phyloP scores from a whole-genome alignment of 2,329 filamentous ascomycete genomes.

The Nothopassalora personata region DNA sequence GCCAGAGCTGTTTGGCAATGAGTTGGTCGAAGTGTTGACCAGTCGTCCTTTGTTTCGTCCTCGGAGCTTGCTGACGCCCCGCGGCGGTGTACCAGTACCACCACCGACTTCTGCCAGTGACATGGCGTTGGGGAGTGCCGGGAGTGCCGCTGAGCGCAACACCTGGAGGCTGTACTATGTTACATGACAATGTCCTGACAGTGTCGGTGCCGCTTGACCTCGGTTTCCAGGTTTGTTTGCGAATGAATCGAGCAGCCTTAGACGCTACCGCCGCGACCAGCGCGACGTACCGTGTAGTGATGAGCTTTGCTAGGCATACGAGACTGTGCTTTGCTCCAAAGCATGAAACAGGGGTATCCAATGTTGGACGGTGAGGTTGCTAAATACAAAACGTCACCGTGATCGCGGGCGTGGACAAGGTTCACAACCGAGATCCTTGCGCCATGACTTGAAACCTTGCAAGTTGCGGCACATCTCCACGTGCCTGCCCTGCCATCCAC shows the following conservation, averaged over 20 bases:
- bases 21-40: slow-evolving; percentile 27
- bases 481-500: background rate
- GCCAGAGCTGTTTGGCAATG: slow-evolving; percentile 23
- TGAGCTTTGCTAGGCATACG: background rate
- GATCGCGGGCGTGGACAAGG: background rate
- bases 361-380: background rate
- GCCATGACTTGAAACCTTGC: background rate
- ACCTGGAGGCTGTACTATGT: background rate
- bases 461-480: background rate
- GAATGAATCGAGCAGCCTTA: background rate
- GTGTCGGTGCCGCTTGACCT: background rate
- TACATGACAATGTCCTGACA: background rate
- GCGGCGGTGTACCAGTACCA: slow-evolving; percentile 17
- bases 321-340: background rate
- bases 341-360: background rate
- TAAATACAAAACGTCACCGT: background rate
- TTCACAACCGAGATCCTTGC: background rate
- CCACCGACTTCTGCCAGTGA: slow-evolving; percentile 10
- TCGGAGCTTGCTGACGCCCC: slow-evolving; percentile 27
- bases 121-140: background rate
- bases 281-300: background rate
- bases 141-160: background rate
- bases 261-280: background rate
- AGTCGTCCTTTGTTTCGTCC: slow-evolving; percentile 24
- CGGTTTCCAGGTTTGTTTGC: background rate